A percentile compares a stretch with the other conserved stretches of the same genome.
phyloP scores from a whole-genome alignment of 768 basidiomycete genomes.

The Baorangia bicolor region DNA sequence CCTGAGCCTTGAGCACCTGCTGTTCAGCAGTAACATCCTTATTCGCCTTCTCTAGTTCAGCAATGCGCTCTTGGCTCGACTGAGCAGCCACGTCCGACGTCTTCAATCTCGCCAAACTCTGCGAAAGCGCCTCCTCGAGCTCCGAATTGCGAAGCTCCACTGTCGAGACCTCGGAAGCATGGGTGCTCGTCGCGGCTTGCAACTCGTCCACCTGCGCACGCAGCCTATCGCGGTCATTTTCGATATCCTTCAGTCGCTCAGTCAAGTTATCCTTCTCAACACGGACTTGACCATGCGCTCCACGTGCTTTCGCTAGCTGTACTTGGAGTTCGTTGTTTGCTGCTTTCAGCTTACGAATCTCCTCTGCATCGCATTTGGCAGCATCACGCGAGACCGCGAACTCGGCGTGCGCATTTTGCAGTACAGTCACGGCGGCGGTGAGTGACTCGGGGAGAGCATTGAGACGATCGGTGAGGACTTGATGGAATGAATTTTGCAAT shows the following conservation, averaged over 20 bases:
- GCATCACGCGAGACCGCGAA: slow-evolving; percentile 56
- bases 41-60: slow-evolving; percentile 60
- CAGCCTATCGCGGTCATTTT: slow-evolving; percentile 65
- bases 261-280: slow-evolving; percentile 76
- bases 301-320: slow-evolving; percentile 73
- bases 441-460: slow-evolving; percentile 59
- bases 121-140: slow-evolving; percentile 70
- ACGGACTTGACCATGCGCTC: slow-evolving; percentile 72
- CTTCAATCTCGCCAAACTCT: slow-evolving; percentile 70
- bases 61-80: slow-evolving; percentile 56
- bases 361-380: slow-evolving; percentile 64
- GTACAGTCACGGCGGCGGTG: slow-evolving; percentile 46
- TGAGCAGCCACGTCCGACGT: slow-evolving; percentile 68
- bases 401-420: slow-evolving; percentile 64
- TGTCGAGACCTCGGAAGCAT: slow-evolving; percentile 44
- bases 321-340: slow-evolving; percentile 68
- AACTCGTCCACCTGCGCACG: slow-evolving; percentile 55
- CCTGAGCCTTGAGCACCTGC: slow-evolving; percentile 57
- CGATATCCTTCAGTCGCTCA: slow-evolving; percentile 59
- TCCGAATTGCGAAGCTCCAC: slow-evolving; percentile 55
- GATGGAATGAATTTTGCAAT: slow-evolving; percentile 52
- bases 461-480: slow-evolving; percentile 53
- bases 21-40: slow-evolving; percentile 57
- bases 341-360: slow-evolving; percentile 53
- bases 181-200: slow-evolving; percentile 43